phyloP scores from a whole-genome alignment of 1,139 yeast species.

The Pneumocystis wakefieldiae region DNA sequence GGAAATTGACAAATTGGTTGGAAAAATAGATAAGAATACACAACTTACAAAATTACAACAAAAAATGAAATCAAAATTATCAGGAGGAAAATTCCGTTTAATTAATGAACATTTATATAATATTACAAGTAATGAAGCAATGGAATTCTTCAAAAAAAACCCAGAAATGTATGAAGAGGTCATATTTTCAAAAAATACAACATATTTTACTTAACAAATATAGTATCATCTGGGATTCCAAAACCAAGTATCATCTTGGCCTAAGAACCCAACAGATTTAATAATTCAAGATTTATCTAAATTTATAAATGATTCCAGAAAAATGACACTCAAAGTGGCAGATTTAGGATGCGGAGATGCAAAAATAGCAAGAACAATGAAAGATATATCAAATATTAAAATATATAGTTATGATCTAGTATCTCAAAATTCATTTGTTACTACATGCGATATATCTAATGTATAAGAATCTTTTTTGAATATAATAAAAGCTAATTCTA shows the following conservation, averaged over 20 bases:
- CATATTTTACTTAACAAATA: neutral
- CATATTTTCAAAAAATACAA: neutral
- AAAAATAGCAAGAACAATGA: constrained; percentile 33
- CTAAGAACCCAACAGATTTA: constrained; percentile 89
- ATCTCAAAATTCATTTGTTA: constrained; percentile 70
- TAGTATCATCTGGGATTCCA: constrained; percentile 82
- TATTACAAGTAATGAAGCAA: constrained; percentile 60
- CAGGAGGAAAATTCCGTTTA: constrained; percentile 95
- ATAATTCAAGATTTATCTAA: constrained; percentile 58
- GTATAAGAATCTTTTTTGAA: constrained; percentile 27
- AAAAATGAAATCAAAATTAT: constrained; percentile 85
- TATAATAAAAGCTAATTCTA: neutral
- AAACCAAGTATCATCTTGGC: constrained; percentile 92
- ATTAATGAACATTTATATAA: constrained; percentile 91
- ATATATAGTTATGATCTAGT: constrained; percentile 86
- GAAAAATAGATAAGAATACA: neutral
- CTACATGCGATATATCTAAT: constrained; percentile 86
- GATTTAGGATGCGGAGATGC: constrained; percentile 99
- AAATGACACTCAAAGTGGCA: constrained; percentile 53
- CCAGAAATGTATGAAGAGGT: constrained; percentile 75
- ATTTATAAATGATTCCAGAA: constrained; percentile 23
- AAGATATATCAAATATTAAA: constrained; percentile 29
- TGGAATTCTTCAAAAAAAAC: constrained; percentile 55
- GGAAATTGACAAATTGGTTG: neutral
- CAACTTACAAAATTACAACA: constrained; percentile 78